These are phyloP conservation scores for Endocalyx cinctus DNA, from an alignment of 2,329 filamentous ascomycete species.

Conservation along the genomic window DNA sequence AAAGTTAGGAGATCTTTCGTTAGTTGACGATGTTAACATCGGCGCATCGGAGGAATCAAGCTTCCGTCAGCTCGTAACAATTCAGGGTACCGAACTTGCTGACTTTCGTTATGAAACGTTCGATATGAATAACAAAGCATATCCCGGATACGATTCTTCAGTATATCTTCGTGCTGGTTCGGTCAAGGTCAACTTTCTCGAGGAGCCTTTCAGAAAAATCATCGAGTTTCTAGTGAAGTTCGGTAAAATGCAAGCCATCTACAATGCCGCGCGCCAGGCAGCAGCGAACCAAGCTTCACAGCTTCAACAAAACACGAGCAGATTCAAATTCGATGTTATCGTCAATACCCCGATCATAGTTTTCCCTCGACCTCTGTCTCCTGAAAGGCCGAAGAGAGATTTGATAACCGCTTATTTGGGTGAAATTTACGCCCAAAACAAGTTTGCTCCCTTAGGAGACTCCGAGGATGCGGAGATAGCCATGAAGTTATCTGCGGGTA, in stretches of 20 bases:
- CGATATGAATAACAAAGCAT: slow-evolving; percentile 67
- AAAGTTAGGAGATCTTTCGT: slow-evolving; percentile 77
- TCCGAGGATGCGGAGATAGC: slow-evolving; percentile 67
- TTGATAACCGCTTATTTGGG: slow-evolving; percentile 88
- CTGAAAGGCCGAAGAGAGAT: slow-evolving; percentile 69
- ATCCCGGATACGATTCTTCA: slow-evolving; percentile 92
- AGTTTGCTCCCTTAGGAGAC: slow-evolving; percentile 80
- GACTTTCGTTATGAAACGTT: slow-evolving; percentile 98
- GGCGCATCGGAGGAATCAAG: slow-evolving; percentile 78
- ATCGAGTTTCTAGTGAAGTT: slow-evolving; percentile 98
- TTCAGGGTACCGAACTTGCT: slow-evolving; percentile 90
- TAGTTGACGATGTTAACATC: slow-evolving; percentile 91
- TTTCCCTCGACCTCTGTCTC: slow-evolving; percentile 75
- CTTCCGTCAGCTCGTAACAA: slow-evolving; percentile 82
- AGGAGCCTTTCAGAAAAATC: slow-evolving; percentile 97
- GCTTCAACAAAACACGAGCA: slow-evolving; percentile 82
- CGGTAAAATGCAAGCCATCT: slow-evolving; percentile 98
- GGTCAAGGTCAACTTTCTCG: slow-evolving; percentile 93
- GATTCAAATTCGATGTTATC: slow-evolving; percentile 89
- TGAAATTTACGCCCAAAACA: slow-evolving; percentile 96
- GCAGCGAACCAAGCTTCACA: slow-evolving; percentile 91
- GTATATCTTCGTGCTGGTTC: slow-evolving; percentile 88
- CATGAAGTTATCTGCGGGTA: slow-evolving; percentile 86
- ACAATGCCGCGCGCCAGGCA: slow-evolving; percentile 92
- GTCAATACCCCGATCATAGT: slow-evolving; percentile 95